Evolutionary conservation across 257 asterid genomes (phyloP).

Genomic region (Parsonsia alboflavescens): DNA sequence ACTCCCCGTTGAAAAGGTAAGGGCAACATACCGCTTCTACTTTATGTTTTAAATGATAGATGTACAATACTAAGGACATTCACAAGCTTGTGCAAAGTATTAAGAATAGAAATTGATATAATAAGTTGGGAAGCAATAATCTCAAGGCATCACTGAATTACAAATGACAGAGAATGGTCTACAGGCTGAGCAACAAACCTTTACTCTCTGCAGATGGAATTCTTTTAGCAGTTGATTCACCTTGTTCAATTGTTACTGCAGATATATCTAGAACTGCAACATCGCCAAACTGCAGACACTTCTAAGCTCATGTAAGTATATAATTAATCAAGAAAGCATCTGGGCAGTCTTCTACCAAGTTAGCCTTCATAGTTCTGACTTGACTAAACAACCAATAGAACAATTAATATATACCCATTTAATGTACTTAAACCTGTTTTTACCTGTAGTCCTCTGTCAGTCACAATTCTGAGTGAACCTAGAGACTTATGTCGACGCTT

Average conservation of each 20-base stretch:
- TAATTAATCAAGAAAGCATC: constrained; percentile 1
- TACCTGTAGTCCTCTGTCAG: constrained; percentile 88
- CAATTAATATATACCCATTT: not conserved
- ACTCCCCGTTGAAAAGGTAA: not conserved
- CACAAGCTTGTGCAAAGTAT: not conserved
- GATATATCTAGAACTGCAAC: constrained; percentile 90
- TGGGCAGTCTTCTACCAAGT: not conserved
- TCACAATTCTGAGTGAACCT: constrained; percentile 69
- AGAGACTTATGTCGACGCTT: constrained; percentile 75
- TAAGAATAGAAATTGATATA: not conserved
- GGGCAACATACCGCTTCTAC: not conserved
- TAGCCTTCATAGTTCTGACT: not conserved
- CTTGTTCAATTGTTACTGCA: constrained; percentile 72
- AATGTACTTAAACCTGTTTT: not conserved
- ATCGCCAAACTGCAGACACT: constrained; percentile 68
- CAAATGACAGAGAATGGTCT: not conserved
- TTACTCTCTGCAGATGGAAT: constrained; percentile 97
- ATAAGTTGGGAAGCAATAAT: not conserved
- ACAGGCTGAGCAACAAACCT: constrained; percentile 39
- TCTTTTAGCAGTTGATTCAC: constrained; percentile 51
- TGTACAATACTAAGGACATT: not conserved
- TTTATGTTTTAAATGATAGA: not conserved
- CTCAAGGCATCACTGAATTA: not conserved
- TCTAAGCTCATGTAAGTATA: constrained; percentile 5
- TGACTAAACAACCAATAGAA: not conserved